Percentiles rank a stretch among this genome's conserved stretches.
Evolutionary conservation across 176 grass and related monocot genomes (phyloP).

Genomic region (Cenchrus fungigraminus): DNA sequence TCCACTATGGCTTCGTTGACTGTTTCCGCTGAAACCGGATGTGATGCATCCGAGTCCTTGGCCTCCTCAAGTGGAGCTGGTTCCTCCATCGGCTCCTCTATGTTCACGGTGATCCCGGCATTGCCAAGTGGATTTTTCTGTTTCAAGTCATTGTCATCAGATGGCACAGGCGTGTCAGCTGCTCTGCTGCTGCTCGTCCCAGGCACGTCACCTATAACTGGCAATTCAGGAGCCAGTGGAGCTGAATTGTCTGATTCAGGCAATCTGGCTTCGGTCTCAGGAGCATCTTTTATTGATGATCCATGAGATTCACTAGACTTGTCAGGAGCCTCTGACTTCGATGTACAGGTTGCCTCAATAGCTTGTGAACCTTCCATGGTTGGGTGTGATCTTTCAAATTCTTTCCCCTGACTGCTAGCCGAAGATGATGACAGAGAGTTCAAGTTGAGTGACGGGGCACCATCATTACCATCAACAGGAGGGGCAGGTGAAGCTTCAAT

Average conservation of each 20-base stretch:
- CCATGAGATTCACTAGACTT: slow-evolving; percentile 7
- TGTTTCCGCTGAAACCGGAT: slow-evolving; percentile 21
- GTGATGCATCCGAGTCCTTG: slow-evolving; percentile 30
- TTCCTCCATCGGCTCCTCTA: slow-evolving; percentile 33
- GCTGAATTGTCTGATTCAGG: slow-evolving; percentile 30
- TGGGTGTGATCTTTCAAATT: slow-evolving; percentile 46
- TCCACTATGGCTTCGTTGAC: slow-evolving; percentile 42
- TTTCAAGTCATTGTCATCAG: slow-evolving; percentile 31
- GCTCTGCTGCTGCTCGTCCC: slow-evolving; percentile 38
- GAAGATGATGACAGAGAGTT: slow-evolving; percentile 61
- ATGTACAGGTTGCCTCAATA: slow-evolving; percentile 20
- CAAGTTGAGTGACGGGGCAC: slow-evolving; percentile 41
- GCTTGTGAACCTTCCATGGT: slow-evolving; percentile 30
- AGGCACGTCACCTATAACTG: slow-evolving; percentile 40
- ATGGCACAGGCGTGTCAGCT: neutral
- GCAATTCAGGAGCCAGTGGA: slow-evolving; percentile 28
- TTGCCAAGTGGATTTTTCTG: slow-evolving; percentile 15
- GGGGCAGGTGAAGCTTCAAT: slow-evolving; percentile 26
- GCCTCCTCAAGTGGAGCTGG: slow-evolving; percentile 19
- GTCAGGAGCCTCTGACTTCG: slow-evolving; percentile 26
- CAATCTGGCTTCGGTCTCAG: slow-evolving; percentile 19
- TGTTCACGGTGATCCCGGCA: neutral
- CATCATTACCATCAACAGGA: slow-evolving; percentile 23
- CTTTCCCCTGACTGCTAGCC: slow-evolving; percentile 32
- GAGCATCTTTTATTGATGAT: slow-evolving; percentile 23